Conservation (phyloP, 1,139 yeast genomes). For the Pneumocystis sp. region DNA sequence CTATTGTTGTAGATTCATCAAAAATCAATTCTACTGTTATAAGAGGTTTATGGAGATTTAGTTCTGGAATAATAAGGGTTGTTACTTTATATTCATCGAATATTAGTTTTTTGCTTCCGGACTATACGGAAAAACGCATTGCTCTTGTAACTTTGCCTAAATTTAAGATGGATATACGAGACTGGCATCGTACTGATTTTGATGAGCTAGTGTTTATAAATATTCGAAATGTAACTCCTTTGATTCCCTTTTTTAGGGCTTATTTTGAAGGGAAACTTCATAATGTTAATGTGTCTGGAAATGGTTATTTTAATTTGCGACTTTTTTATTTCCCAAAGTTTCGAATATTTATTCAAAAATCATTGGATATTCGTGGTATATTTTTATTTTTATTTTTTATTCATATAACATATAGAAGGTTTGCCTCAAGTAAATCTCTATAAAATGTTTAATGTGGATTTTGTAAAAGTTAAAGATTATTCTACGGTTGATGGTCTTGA, state of each 20-base stretch:
- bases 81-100: background rate
- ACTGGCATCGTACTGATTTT: background rate
- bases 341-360: background rate
- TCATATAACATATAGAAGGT: background rate
- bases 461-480: background rate
- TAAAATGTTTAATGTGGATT: background rate
- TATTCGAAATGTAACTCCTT: background rate
- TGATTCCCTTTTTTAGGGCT: background rate
- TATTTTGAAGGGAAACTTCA: background rate
- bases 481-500: background rate
- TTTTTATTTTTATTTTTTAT: background rate
- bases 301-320: background rate
- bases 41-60: background rate
- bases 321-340: background rate
- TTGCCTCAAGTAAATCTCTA: background rate
- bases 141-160: background rate
- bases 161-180: background rate
- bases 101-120: background rate
- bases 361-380: background rate
- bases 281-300: background rate
- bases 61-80: background rate
- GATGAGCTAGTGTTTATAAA: background rate
- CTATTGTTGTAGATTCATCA: background rate
- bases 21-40: background rate
- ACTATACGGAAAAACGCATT: background rate